Evolutionary conservation across 1,284 basidiomycete species (phyloP), one percentile per base, ranked within the genome.

Genomic region (Nidula niveotomentosa): DNA sequence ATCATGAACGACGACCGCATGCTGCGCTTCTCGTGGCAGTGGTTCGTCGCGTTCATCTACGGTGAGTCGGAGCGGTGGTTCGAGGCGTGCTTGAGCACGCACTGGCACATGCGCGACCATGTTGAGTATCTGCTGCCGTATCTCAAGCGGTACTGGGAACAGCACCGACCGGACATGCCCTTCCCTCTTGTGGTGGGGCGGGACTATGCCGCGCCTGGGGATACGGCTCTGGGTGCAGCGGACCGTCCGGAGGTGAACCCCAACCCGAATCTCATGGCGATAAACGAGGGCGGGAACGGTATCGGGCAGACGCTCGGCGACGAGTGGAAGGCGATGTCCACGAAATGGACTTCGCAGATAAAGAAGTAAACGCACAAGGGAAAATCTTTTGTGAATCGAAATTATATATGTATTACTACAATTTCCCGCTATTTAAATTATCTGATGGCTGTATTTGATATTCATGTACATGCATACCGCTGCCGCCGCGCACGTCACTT

Each of bases 31-130:
- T 49, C 55, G 12, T 56, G 46, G 49, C 35, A 57, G 17, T 57
- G 56, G 56, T 39, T 57, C 23, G 30, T 49, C 23, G 53, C 53
- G 15, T 52, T 48, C 45, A 45, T 57, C 12, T 57, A 48, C 43
- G 56, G 56, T 17, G 37, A 47, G 12, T 36, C 54, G 13, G 56
- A 57, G 35, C 56, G 56, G 8, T 57, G 56, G 56, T 57, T 57
- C 34, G 53, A 57, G 37, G 53, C 36, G 15, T 54, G 53, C 23
- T 18, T 57, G 41, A 51, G 48, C 23, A 41, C 49, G 13, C 54
- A 57, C 50, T 57, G 56, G 56, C 37, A 13, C 10, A 41, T 48
- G 23, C 53, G 52, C 17, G 34, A 48, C 34, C 44, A 49, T n/a
- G 33, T 57, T 30, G 56, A 57, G 52, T 36, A 55, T 34, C 34